Evolutionary conservation across 148 eudicot species (phyloP).

Genomic region (Spergularia bocconei): DNA sequence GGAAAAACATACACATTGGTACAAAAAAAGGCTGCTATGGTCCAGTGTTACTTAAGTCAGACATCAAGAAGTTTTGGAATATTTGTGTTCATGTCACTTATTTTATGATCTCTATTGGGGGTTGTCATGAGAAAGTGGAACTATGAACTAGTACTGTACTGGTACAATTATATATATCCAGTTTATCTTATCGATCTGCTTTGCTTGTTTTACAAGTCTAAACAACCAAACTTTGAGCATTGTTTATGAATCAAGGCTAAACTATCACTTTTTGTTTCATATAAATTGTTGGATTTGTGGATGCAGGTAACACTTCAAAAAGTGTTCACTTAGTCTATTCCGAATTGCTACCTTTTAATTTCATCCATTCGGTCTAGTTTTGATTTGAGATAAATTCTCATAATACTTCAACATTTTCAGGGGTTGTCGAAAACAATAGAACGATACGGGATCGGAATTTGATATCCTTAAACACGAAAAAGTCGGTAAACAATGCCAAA

Average conservation of each 20-base stretch:
- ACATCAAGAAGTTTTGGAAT: conserved; percentile 15
- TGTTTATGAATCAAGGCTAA: conserved; percentile 15
- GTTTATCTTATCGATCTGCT: neutral
- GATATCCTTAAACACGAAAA: neutral
- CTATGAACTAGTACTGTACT: neutral
- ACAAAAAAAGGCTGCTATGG: neutral
- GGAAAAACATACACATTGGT: conserved; percentile 1
- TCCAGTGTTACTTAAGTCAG: conserved; percentile 1
- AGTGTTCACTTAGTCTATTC: neutral
- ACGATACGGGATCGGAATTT: too few species aligned
- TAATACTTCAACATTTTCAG: neutral
- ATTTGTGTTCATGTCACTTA: neutral
- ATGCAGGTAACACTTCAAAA: neutral
- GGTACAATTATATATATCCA: neutral
- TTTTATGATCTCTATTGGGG: neutral
- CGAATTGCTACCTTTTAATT: neutral
- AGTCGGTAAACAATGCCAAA: neutral
- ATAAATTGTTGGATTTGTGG: neutral
- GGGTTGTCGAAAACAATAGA: too few species aligned
- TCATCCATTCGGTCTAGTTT: too few species aligned
- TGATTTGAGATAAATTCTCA: neutral
- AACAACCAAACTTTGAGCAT: conserved; percentile 17
- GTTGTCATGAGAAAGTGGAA: conserved; percentile 9
- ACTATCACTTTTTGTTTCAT: conserved; percentile 17
- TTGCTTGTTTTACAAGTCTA: conserved; percentile 25